Percentiles rank a stretch among this genome's conserved stretches.
Conservation (phyloP, 2,329 filamentous ascomycete species). For the Colletotrichum tropicicola region DNA sequence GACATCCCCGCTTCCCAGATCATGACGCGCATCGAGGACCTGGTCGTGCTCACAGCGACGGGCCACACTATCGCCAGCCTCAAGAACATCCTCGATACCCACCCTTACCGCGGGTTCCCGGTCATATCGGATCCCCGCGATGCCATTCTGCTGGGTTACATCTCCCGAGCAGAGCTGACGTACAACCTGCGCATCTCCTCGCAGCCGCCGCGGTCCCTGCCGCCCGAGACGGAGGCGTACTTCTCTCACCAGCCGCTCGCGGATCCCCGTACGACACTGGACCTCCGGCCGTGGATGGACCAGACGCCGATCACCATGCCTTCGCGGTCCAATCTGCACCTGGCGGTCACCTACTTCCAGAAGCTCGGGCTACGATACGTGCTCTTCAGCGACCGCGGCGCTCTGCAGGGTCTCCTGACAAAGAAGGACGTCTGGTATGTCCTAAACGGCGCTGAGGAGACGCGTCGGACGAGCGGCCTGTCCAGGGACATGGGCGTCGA, state of each 20-base stretch:
- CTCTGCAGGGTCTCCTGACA: constrained; percentile 85
- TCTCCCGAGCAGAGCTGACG: constrained; percentile 87
- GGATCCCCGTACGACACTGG: constrained; percentile 80
- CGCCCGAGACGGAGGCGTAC: constrained; percentile 79
- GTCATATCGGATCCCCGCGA: constrained; percentile 82
- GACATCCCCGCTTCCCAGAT: constrained; percentile 87
- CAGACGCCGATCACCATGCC: constrained; percentile 95
- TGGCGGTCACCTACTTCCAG: constrained; percentile 94
- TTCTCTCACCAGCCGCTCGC: constrained; percentile 86
- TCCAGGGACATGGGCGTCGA: constrained; percentile 37
- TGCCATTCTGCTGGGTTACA: constrained; percentile 88
- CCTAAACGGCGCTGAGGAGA: constrained; percentile 79
- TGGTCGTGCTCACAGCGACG: constrained; percentile 86
- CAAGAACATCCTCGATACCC: constrained; percentile 73
- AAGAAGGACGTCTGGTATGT: constrained; percentile 99
- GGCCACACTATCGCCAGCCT: constrained; percentile 87
- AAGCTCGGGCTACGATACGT: constrained; percentile 92
- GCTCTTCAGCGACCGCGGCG: constrained; percentile 84
- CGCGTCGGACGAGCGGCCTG: constrained; percentile 51
- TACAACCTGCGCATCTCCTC: constrained; percentile 78
- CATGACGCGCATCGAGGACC: constrained; percentile 92
- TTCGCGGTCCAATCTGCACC: constrained; percentile 76
- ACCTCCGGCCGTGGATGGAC: constrained; percentile 98
- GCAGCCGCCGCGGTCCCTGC: constrained; percentile 65
- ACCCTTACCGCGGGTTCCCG: constrained; percentile 90